Percentiles rank a stretch among this genome's conserved stretches.
Conservation (phyloP, 306 rosid species). For the Sicyos edulis region DNA sequence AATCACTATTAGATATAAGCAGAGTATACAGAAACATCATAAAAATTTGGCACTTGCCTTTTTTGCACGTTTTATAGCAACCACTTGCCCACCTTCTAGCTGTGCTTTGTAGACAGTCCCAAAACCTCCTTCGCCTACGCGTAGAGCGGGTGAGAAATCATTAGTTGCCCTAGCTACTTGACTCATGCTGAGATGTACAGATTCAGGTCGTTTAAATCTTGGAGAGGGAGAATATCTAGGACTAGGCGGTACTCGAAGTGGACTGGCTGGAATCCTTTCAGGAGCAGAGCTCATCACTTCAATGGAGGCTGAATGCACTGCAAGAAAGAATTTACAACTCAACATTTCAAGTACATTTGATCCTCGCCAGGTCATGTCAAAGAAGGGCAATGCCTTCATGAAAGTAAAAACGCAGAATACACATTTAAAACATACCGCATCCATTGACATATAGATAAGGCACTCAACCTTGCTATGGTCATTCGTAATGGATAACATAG, state of each 20-base stretch:
- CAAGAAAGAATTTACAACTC: conserved; percentile 28
- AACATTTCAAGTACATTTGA: background rate
- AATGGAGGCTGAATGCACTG: conserved; percentile 52
- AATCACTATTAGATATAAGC: conserved; percentile 1
- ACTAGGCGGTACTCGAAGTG: conserved; percentile 74
- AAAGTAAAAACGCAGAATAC: background rate
- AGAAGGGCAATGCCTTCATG: conserved; percentile 1
- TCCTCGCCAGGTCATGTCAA: background rate
- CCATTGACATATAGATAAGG: background rate
- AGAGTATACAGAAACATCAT: conserved; percentile 14
- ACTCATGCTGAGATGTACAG: conserved; percentile 63
- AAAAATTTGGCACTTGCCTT: conserved; percentile 41
- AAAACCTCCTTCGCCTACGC: conserved; percentile 87
- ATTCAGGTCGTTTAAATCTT: conserved; percentile 58
- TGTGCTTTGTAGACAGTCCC: conserved; percentile 90
- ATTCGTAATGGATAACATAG: background rate
- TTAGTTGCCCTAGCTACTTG: conserved; percentile 69
- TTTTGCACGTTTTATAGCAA: conserved; percentile 86
- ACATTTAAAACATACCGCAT: background rate
- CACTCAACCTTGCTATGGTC: background rate
- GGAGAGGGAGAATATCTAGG: conserved; percentile 79
- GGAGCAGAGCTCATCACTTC: conserved; percentile 37
- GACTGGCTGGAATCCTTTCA: conserved; percentile 67
- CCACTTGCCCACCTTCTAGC: conserved; percentile 63
- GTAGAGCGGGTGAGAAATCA: conserved; percentile 68